Percentiles rank a stretch among this genome's conserved stretches.
phyloP scores from a whole-genome alignment of 805 yeast genomes.

The Candida nitratophila region DNA sequence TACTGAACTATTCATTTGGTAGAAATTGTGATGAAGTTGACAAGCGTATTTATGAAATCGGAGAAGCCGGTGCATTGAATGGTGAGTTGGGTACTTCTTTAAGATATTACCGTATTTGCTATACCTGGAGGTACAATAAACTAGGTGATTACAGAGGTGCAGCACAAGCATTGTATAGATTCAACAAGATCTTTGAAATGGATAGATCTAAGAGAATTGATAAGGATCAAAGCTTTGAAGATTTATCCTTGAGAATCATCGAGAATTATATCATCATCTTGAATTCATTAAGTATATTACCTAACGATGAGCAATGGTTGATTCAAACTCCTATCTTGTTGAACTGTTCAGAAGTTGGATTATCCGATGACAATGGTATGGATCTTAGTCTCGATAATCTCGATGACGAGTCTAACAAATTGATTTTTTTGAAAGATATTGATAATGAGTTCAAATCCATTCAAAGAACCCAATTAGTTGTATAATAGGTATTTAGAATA shows the following conservation, averaged over 20 bases:
- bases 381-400: neutral
- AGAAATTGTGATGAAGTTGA: slow-evolving; percentile 38
- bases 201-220: neutral
- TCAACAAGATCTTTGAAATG: slow-evolving; percentile 15
- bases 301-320: neutral
- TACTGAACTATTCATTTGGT: slow-evolving; percentile 36
- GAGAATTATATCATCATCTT: neutral
- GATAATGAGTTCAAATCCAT: neutral
- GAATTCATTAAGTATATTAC: neutral
- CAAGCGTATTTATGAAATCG: slow-evolving; percentile 28
- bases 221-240: neutral
- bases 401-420: neutral
- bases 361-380: neutral
- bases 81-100: slow-evolving; percentile 26
- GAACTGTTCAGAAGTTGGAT: neutral
- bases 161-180: slow-evolving; percentile 34
- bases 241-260: neutral
- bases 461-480: neutral
- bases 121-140: slow-evolving; percentile 41
- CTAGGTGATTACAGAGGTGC: slow-evolving; percentile 45
- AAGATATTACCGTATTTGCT: slow-evolving; percentile 42
- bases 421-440: neutral
- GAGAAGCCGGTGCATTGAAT: slow-evolving; percentile 17
- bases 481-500: no score
- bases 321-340: neutral